Percentiles rank a stretch among this genome's conserved stretches.
phyloP scores from a whole-genome alignment of 257 asterid species.

The Jacaranda copaia region DNA sequence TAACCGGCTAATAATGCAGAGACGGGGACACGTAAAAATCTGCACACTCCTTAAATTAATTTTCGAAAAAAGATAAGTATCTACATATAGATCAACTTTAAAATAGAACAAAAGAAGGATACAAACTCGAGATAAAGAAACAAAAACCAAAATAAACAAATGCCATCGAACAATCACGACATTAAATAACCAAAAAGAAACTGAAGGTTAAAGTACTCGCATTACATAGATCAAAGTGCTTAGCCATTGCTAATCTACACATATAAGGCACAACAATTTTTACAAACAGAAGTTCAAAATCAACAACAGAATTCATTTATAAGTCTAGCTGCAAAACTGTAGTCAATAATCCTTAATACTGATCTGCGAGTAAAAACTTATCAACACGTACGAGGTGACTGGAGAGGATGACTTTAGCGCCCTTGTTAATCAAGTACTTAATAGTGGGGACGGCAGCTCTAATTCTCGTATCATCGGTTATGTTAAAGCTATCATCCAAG shows the following conservation, averaged over 20 bases:
- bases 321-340: background rate
- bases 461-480: slow-evolving; percentile 80
- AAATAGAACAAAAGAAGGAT: too few species aligned
- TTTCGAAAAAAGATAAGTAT: too few species aligned
- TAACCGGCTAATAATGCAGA: too few species aligned
- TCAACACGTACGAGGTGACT: slow-evolving; percentile 47
- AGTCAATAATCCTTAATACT: background rate
- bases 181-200: background rate
- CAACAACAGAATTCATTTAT: background rate
- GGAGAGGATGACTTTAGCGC: slow-evolving; percentile 54
- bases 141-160: background rate
- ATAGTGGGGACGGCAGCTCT: slow-evolving; percentile 84
- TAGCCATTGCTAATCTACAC: background rate
- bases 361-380: background rate
- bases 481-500: slow-evolving; percentile 66
- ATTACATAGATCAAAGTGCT: background rate
- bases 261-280: slow-evolving; percentile 12
- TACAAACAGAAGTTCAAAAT: background rate
- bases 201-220: background rate
- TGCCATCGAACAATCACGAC: background rate
- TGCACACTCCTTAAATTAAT: too few species aligned
- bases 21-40: too few species aligned
- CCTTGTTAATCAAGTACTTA: slow-evolving; percentile 57
- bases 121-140: background rate
- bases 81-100: too few species aligned